Base-by-base conservation (phyloP, 2,329 filamentous ascomycete genomes). In the Ascochyta koolunga region DNA sequence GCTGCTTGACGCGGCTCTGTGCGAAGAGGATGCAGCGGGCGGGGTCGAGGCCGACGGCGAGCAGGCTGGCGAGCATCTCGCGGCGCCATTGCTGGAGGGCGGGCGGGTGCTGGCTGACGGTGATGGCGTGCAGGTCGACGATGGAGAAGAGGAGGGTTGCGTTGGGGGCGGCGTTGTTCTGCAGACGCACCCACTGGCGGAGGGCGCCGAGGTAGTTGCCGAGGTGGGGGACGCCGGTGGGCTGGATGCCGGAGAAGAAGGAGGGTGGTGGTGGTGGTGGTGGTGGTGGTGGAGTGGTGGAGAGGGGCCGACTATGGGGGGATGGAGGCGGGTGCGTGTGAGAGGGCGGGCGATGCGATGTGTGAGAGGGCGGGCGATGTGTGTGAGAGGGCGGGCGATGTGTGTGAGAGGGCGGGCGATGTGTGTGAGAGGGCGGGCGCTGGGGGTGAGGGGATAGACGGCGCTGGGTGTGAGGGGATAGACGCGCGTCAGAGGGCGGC, bases 171-270 rank as follows among this genome's bases (percentile, higher is more conserved):
- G 86, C 80, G 32, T 83, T 78, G 56, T 91, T 79, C 62, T 99
- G 93, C 7, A 97, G 80, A 56, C 83, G 82, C 40, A 89, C 89
- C 95, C 95, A 99, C 80, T 91, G 86, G 44, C 86, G 85, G 50
- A 99, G 79, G 15, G 95, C 95, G 22, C 95, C 95, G 10, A 96
- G 83, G 75, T 97, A 99, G 77, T 99, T 99, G 50, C 95, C 95
- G 25, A 99, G 79, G 74, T 99, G 95, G 13, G 95, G 95, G 21
- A 96, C 83, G 31, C 93, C 95, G 0, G 95, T 99, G 16, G 95
- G 95, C 75, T 99, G 95, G 65, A 99, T 99, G 47, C 93, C 95
- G 3, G 95, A 98, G 80, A 99, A 97, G 67, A 98, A 85, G 44
- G 65, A 64, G 16, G 2, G 13, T 16, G 37, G 3, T 27, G 31